Base-by-base conservation (phyloP, 176 grass and related monocot species). In the Zoysia pacifica region DNA sequence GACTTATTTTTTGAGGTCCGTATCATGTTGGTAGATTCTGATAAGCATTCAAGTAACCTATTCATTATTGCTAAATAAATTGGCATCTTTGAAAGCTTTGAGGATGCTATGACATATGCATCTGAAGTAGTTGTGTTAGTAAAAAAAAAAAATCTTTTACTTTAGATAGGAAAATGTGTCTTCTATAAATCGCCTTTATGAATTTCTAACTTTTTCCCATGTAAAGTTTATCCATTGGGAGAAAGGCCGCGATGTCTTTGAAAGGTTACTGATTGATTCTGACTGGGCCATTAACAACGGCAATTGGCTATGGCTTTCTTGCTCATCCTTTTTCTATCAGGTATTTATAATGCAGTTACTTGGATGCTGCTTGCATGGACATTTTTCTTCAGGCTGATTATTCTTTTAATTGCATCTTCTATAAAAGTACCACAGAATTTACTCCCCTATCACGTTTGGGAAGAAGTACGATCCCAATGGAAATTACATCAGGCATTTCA, bases 281-380 rank as follows among this genome's bases (percentile, higher is more conserved):
- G 92, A 95, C 76, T 99, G 92, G 92, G 86, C 92, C 62, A 93
- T 95, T 86, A 91, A 95, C 62, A 99, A 99, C 20, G 90, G 92
- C 48, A 95, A 99, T 41, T 99, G 92, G 92, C 47, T 99, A 51
- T 95, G 96, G 92, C 88, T 99, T 44, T 99, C 92, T 48, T 95
- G 96, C 69, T 99, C 92, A 88, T 94, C 92, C 52, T 99, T 99
- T 72, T 95, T 99, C 61, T 89, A 95, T 74, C 96, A 95, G 90
- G 92, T 93, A 53, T 54, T 35, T 48, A 20, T 40, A 74, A 16
- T 35, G 13, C 60, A 48, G 0, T 37, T 70, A 9, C 36, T 62
- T 82, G 28, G 16, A 54, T 65, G 35, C 7, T 16, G 69, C 7
- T 74, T 67, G 7, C 47, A 72, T 64, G 5, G 48, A 43, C 38